Evolutionary conservation across 345 rosid genomes (phyloP).

Genomic region (Corchorus capsularis): DNA sequence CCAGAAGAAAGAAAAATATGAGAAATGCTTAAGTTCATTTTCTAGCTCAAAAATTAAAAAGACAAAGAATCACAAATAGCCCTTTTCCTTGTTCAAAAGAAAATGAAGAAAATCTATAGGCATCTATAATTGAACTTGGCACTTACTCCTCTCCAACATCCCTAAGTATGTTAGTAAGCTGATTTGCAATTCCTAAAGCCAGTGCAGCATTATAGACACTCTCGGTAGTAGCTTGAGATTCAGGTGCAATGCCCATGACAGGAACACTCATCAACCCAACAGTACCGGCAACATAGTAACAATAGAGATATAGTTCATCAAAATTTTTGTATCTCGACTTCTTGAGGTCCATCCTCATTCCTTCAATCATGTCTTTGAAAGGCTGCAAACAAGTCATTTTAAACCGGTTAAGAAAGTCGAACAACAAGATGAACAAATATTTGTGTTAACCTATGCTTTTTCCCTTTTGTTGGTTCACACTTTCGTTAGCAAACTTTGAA

Average conservation of each 20-base stretch:
- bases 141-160: slow-evolving; percentile 61
- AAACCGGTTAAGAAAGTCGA: no score
- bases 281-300: slow-evolving; percentile 60
- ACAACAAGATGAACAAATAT: no score
- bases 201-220: slow-evolving; percentile 55
- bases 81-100: no score
- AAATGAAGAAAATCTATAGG: no score
- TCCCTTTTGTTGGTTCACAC: no score
- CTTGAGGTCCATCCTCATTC: slow-evolving; percentile 50
- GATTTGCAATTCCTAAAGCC: slow-evolving; percentile 58
- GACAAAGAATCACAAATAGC: no score
- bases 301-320: slow-evolving; percentile 60
- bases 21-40: no score
- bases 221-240: slow-evolving; percentile 51
- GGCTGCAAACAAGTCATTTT: no score
- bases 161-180: slow-evolving; percentile 58
- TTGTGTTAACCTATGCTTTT: no score
- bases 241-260: slow-evolving; percentile 54
- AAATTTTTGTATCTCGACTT: slow-evolving; percentile 47
- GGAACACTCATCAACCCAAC: slow-evolving; percentile 62
- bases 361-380: slow-evolving; percentile 59
- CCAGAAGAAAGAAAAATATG: no score
- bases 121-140: no score
- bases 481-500: no score
- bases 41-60: slow-evolving; percentile 35